phyloP scores from a whole-genome alignment of 352 stramenopile genomes.

The Pythium dissimile region DNA sequence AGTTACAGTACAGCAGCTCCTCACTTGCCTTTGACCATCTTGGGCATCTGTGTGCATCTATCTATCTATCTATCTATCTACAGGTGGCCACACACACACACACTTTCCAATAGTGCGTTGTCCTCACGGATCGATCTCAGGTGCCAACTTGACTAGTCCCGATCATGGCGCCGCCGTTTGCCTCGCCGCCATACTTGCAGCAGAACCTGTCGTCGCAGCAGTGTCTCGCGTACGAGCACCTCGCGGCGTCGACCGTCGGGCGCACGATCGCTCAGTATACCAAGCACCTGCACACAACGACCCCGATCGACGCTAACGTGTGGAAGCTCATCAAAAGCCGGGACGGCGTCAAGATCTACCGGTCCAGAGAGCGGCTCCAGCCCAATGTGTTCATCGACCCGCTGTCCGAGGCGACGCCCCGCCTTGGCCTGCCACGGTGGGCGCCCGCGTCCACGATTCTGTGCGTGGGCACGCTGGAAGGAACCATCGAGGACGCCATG shows the following conservation, averaged over 20 bases:
- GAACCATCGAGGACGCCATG: not conserved
- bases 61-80: too few species aligned
- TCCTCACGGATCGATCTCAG: too few species aligned
- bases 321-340: slow-evolving; percentile 25
- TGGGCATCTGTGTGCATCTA: too few species aligned
- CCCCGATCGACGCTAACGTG: not conserved
- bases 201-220: too few species aligned
- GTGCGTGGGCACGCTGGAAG: not conserved
- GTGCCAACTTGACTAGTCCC: too few species aligned
- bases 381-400: not conserved
- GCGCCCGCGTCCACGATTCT: not conserved
- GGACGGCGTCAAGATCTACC: slow-evolving; percentile 36
- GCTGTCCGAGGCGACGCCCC: not conserved
- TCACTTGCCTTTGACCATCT: too few species aligned
- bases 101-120: too few species aligned
- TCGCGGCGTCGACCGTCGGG: not conserved
- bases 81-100: too few species aligned
- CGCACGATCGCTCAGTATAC: not conserved
- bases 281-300: not conserved
- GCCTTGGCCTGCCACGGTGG: not conserved
- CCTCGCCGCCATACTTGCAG: too few species aligned
- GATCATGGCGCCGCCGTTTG: too few species aligned
- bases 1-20: too few species aligned
- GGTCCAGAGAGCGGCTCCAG: not conserved
- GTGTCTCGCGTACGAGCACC: too few species aligned